Percentiles rank a stretch among this genome's conserved stretches.
These are phyloP conservation scores for Exophiala aquamarina DNA, from an alignment of 2,329 filamentous ascomycete species.

Conservation along the genomic window DNA sequence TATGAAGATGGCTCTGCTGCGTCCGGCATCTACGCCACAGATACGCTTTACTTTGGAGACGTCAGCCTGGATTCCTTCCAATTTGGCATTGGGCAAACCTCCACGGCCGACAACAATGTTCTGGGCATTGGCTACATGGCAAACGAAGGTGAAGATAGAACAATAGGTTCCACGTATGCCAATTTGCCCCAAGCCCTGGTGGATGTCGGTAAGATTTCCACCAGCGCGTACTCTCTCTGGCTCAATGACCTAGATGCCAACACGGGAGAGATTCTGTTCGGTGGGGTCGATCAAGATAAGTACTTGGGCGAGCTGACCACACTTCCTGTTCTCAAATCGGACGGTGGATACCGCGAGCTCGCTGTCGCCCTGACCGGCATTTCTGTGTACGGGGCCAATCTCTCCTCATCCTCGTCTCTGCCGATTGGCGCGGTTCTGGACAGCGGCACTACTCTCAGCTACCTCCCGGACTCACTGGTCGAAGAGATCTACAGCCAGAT, in stretches of 20 bases:
- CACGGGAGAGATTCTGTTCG: slow-evolving; percentile 63
- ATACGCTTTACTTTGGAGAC: slow-evolving; percentile 58
- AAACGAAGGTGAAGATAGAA: neutral
- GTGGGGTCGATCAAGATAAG: slow-evolving; percentile 68
- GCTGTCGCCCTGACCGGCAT: no score
- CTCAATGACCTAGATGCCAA: slow-evolving; percentile 21
- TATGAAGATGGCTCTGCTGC: slow-evolving; percentile 81
- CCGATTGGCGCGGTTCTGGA: no score
- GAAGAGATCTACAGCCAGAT: no score
- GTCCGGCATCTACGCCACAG: slow-evolving; percentile 74
- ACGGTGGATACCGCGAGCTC: no score
- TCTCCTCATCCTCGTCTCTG: no score
- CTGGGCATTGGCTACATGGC: slow-evolving; percentile 24
- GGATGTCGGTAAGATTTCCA: slow-evolving; percentile 18
- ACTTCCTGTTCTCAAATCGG: no score
- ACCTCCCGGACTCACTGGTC: no score
- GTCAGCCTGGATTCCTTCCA: slow-evolving; percentile 50
- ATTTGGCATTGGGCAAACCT: slow-evolving; percentile 62
- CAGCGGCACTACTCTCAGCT: no score
- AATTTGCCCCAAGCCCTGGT: slow-evolving; percentile 22
- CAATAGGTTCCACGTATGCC: slow-evolving; percentile 10
- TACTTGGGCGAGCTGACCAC: slow-evolving; percentile 64
- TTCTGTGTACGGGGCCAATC: no score
- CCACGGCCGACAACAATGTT: no score
- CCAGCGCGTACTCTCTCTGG: slow-evolving; percentile 24